phyloP scores from a whole-genome alignment of 2,329 filamentous ascomycete species.

The Colletotrichum somersetense region DNA sequence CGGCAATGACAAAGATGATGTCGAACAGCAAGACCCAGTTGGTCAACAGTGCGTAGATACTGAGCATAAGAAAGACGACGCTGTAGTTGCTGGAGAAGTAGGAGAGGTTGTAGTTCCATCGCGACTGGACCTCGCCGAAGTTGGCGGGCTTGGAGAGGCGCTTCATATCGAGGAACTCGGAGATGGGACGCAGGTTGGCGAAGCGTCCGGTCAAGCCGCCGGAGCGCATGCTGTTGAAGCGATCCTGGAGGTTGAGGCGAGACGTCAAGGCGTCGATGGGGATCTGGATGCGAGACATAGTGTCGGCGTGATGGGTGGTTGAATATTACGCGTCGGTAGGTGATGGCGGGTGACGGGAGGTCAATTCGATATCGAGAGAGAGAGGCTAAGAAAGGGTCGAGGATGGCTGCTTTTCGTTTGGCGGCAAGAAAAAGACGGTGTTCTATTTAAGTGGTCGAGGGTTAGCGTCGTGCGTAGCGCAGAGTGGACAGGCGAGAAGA shows the following conservation, averaged over 20 bases:
- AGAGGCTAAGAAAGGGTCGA: background rate
- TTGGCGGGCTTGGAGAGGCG: conserved; percentile 93
- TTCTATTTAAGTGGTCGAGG: conserved; percentile 27
- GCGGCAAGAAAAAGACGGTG: conserved; percentile 10
- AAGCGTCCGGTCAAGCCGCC: conserved; percentile 86
- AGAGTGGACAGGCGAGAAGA: background rate
- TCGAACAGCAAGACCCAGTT: conserved; percentile 91
- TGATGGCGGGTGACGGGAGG: background rate
- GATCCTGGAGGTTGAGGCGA: conserved; percentile 85
- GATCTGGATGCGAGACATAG: conserved; percentile 91
- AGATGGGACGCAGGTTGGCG: conserved; percentile 89
- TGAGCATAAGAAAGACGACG: conserved; percentile 92
- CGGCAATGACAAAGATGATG: conserved; percentile 86
- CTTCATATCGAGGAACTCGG: conserved; percentile 97
- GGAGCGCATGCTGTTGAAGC: conserved; percentile 85
- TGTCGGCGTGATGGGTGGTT: conserved; percentile 30
- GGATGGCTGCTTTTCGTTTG: background rate
- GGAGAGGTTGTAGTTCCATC: conserved; percentile 96
- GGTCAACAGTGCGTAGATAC: conserved; percentile 93
- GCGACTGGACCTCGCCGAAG: conserved; percentile 89
- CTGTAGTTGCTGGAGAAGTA: conserved; percentile 99
- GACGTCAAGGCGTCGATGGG: conserved; percentile 93
- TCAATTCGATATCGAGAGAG: conserved; percentile 1
- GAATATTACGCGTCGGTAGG: conserved; percentile 6
- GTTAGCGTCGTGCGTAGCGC: conserved; percentile 20